Conservation (phyloP, 1,284 basidiomycete genomes). For the Bjerkandera adusta region DNA sequence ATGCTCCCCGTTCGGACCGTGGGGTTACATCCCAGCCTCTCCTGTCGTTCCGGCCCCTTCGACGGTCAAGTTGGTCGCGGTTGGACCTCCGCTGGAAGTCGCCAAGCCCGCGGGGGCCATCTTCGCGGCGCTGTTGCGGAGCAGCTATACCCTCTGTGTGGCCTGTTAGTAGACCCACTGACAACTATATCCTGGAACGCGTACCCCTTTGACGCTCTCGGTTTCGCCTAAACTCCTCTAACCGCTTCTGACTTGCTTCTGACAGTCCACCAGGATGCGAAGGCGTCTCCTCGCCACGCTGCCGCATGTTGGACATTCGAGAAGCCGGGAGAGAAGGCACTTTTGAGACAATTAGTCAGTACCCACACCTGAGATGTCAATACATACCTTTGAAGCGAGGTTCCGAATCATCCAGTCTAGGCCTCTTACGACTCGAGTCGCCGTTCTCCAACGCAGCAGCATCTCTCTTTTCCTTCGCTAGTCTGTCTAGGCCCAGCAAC, state of each 20-base stretch:
- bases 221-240: slow-evolving; percentile 76
- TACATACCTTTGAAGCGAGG: slow-evolving; percentile 79
- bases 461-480: slow-evolving; percentile 71
- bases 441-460: slow-evolving; percentile 45
- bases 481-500: slow-evolving; percentile 79
- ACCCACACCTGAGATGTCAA: slow-evolving; percentile 3
- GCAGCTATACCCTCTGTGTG: slow-evolving; percentile 64
- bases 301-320: slow-evolving; percentile 58
- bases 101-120: slow-evolving; percentile 63
- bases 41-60: slow-evolving; percentile 27
- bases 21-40: slow-evolving; percentile 73
- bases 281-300: slow-evolving; percentile 86
- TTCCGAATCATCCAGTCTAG: slow-evolving; percentile 58
- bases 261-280: slow-evolving; percentile 91
- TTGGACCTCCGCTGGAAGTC: slow-evolving; percentile 72
- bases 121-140: slow-evolving; percentile 46
- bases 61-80: slow-evolving; percentile 42
- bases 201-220: slow-evolving; percentile 67
- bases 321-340: slow-evolving; percentile 73
- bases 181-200: slow-evolving; percentile 3
- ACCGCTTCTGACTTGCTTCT: slow-evolving; percentile 61
- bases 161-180: too few species aligned
- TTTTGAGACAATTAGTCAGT: slow-evolving; percentile 28
- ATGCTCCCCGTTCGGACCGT: slow-evolving; percentile 51
- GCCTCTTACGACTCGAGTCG: slow-evolving; percentile 62